These are phyloP conservation scores for Pythium dissotocum DNA, from an alignment of 352 stramenopile species.

Conservation along the genomic window DNA sequence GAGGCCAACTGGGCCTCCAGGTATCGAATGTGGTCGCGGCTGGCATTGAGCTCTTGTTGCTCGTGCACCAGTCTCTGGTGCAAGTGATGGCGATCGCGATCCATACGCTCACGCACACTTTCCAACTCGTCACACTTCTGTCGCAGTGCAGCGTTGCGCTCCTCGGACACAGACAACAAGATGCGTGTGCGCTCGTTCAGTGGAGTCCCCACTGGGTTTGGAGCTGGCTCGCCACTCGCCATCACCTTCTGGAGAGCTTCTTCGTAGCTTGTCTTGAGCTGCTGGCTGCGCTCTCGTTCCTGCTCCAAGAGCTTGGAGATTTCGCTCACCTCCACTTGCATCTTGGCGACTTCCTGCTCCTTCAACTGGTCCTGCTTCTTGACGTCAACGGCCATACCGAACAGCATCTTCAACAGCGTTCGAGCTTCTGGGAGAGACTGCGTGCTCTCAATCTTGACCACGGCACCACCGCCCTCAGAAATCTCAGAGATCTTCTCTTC, in stretches of 20 bases:
- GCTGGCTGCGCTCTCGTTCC: conserved; percentile 69
- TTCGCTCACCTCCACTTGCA: conserved; percentile 72
- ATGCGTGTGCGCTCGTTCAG: conserved; percentile 64
- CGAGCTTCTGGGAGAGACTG: conserved; percentile 82
- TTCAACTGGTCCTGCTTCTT: conserved; percentile 86
- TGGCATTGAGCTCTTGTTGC: conserved; percentile 49
- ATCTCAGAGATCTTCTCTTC: conserved; percentile 89
- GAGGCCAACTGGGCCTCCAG: conserved; percentile 58
- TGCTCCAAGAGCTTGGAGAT: conserved; percentile 62
- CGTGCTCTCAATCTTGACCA: conserved; percentile 81
- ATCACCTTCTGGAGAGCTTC: conserved; percentile 81
- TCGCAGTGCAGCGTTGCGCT: conserved; percentile 63
- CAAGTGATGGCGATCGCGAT: conserved; percentile 56
- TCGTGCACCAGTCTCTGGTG: conserved; percentile 47
- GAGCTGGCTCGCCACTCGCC: conserved; percentile 34
- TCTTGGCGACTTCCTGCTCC: conserved; percentile 74
- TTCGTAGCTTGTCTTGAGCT: conserved; percentile 84
- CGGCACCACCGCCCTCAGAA: conserved; percentile 45
- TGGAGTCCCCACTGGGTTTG: conserved; percentile 30
- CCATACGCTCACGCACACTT: conserved; percentile 34
- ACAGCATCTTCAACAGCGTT: conserved; percentile 83
- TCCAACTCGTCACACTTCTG: conserved; percentile 83
- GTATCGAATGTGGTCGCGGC: conserved; percentile 60
- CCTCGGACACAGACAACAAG: conserved; percentile 75
- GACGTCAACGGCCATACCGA: conserved; percentile 85